Percentiles rank a stretch among this genome's conserved stretches.
These are phyloP conservation scores for Neurospora crassa DNA, from an alignment of 2,329 filamentous ascomycete species.

Conservation along the genomic window DNA sequence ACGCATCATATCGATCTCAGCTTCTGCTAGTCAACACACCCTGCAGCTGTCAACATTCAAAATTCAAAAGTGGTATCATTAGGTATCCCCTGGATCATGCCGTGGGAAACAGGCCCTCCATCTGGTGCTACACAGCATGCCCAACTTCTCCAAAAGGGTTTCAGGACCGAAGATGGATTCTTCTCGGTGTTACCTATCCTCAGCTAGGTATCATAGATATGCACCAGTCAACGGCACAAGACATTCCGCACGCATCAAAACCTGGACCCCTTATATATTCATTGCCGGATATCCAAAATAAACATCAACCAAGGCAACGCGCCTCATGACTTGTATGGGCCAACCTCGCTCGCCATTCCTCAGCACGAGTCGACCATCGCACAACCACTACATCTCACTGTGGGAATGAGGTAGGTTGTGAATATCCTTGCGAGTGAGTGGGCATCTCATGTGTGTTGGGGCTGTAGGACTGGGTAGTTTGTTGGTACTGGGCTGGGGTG, in stretches of 20 bases:
- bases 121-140: not conserved
- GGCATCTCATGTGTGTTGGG: not conserved
- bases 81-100: not conserved
- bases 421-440: not conserved
- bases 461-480: slow-evolving; percentile 1
- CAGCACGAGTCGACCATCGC: not conserved
- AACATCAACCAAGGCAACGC: not conserved
- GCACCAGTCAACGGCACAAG: not conserved
- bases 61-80: not conserved
- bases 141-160: not conserved
- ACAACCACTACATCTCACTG: not conserved
- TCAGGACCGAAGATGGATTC: not conserved
- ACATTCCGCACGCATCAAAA: not conserved
- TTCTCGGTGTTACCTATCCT: not conserved
- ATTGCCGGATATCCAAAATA: not conserved
- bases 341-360: not conserved
- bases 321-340: not conserved
- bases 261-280: not conserved
- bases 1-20: not conserved
- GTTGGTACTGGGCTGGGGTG: not conserved
- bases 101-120: not conserved
- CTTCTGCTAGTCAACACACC: not conserved
- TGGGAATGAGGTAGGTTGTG: not conserved
- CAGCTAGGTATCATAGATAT: not conserved
- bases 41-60: not conserved